Evolutionary conservation across 176 grass and related monocot genomes (phyloP), one percentile per base, ranked within the genome.

Genomic region (Rhynchospora pubera): DNA sequence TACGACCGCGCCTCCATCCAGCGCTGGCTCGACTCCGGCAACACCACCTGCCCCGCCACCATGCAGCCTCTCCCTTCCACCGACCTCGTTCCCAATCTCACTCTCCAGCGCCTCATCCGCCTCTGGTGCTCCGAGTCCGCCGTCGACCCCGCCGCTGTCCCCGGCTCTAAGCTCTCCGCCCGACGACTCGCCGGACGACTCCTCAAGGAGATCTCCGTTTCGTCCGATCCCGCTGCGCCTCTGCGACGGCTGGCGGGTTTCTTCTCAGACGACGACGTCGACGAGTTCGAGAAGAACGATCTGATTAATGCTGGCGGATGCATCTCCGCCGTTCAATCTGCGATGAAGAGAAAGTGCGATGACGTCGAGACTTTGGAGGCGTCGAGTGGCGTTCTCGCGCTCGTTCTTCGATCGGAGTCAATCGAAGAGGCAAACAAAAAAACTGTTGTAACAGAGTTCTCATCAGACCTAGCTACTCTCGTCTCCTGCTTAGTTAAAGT

Each of bases 1-100:
- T 99, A 99, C 84, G 96, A 99, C 86, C 92, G 96, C 22, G 71
- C 84, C 65, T 99, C 96, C 26, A 99, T 99, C 32, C 92, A 99
- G 81, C 51, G 86, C 0, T 99, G 96, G 96, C 85, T 99, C 46
- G 96, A 99, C 78, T 93, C 91, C 44, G 96, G 96, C 43, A 89
- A 99, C 87, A 87, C 64, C 66, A 99, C 96, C 5, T 99, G 96
- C 74, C 96, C 96, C 3, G 90, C 96, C 82, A 99, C 96, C 67
- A 89, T 91, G 88, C 89, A 88, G 6, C 92, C 86, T 0, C 96
- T 99, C 3, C 87, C 76, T 0, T 93, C 91, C 21, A 92, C 96
- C 30, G 91, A 91, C 57, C 85, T 97, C 62, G 86, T 93, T 14
- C 91, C 94, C 4, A 93, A 97, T 85, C 89, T 93, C 63, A 90